Conservation (phyloP, 1,139 yeast species). For the Geotrichum aggregatum region DNA sequence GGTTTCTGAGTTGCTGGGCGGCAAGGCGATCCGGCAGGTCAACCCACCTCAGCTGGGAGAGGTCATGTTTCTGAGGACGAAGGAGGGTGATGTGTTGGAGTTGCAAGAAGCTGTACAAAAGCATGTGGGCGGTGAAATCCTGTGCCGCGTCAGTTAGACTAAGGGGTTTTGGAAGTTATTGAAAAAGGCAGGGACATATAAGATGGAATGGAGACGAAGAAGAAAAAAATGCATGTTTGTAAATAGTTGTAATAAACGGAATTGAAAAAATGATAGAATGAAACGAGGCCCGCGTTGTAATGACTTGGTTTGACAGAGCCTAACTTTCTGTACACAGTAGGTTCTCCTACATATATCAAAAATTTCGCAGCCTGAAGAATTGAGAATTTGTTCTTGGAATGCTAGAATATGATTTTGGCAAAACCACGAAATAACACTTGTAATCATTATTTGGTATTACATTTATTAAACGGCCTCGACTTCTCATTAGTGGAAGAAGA, state of each 20-base stretch:
- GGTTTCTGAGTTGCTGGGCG: conserved; percentile 68
- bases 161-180: neutral
- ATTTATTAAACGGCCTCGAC: no score
- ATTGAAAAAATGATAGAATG: neutral
- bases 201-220: neutral
- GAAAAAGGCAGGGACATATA: neutral
- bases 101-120: conserved; percentile 84
- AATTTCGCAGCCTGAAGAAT: no score
- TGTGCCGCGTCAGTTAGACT: conserved; percentile 68
- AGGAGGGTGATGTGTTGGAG: conserved; percentile 52
- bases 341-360: no score
- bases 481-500: no score
- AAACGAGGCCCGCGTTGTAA: no score
- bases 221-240: neutral
- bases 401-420: no score
- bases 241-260: conserved; percentile 1
- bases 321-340: no score
- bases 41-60: conserved; percentile 89
- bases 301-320: no score
- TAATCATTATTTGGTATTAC: no score
- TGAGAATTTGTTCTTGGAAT: no score
- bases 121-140: conserved; percentile 68
- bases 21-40: conserved; percentile 68
- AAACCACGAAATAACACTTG: no score
- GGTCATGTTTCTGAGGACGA: conserved; percentile 58